Evolutionary conservation across 352 stramenopile species (phyloP), one percentile per base, ranked within the genome.

Genomic region (Phytophthora colocasiae): DNA sequence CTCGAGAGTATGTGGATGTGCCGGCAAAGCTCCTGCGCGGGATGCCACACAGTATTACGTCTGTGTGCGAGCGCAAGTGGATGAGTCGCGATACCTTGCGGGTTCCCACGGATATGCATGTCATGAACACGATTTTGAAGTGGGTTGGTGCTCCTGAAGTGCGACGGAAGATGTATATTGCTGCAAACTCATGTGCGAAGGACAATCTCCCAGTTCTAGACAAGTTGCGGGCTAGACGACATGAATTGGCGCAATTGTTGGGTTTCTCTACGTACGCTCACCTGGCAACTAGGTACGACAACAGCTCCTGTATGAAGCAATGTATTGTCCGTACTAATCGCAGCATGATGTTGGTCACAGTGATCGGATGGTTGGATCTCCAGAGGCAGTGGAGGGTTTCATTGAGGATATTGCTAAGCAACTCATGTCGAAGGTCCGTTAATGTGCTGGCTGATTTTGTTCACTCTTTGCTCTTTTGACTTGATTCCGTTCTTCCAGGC

Each of bases 51-150:
- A 76, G 77, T 9, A 75, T 93, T 40, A 65, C 77, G 50, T 78
- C 73, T 3, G 62, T 77, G 8, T 92, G 86, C 24, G 83, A 93
- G 46, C 80, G 77, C 31, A 93, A 91, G 38, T 73, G 89, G 56
- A 81, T 84, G 52, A 85, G 86, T 57, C 80, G 70, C 10, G 81
- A 74, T 19, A 75, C 87, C 2, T 29, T 91, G 58, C 79, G 81
- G 41, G 81, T 97, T 19, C 88, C 89, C 0, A 95, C 87, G 4
- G 89, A 98, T 59, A 67, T 82, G 31, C 89, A 96, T 55, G 86
- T 99, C 32, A 85, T 93, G 69, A 96, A 97, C 66, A 96, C 90
- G 7, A 81, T 99, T 44, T 73, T 97, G n/a, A 95, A 95, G 43
- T 98, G 95, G 85, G 85, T 96, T 14, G 70, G 80, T 14, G 88